Conservation (phyloP, 2,329 filamentous ascomycete genomes). For the Ceratocystis destructans region DNA sequence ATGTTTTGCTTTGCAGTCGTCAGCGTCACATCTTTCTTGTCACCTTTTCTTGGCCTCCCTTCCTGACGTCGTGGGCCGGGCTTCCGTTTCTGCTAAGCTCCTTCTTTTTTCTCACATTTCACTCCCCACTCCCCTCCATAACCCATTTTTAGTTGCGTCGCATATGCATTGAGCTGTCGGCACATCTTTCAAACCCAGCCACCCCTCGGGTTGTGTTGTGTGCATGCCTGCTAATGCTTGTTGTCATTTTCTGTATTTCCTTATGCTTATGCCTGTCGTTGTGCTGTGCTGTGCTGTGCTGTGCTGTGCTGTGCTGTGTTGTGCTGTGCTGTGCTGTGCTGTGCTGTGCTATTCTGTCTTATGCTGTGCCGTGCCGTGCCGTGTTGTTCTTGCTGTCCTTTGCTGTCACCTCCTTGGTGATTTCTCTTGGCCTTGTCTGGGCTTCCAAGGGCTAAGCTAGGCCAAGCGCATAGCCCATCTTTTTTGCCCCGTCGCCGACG, state of each 20-base stretch:
- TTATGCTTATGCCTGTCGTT: neutral
- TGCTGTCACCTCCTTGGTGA: neutral
- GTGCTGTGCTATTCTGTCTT: neutral
- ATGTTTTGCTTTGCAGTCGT: neutral
- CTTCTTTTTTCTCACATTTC: neutral
- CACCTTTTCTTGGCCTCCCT: neutral
- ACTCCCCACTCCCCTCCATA: neutral
- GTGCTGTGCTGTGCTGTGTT: neutral
- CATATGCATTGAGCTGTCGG: constrained; percentile 2
- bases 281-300: neutral
- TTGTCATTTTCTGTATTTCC: neutral
- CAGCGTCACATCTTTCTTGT: neutral
- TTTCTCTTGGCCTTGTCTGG: neutral
- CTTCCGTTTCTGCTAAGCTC: neutral
- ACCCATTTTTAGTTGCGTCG: constrained; percentile 3
- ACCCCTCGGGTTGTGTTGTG: neutral
- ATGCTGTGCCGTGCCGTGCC: neutral
- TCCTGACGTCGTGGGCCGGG: neutral
- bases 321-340: neutral
- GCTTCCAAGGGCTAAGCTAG: too few relatives aligned
- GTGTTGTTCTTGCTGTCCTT: neutral
- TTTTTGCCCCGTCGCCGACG: too few relatives aligned
- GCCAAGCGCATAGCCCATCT: too few relatives aligned
- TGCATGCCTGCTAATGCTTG: neutral
- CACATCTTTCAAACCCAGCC: neutral